These are phyloP conservation scores for Artemisia tridentata DNA, from an alignment of 129 eudicot species.

Conservation along the genomic window DNA sequence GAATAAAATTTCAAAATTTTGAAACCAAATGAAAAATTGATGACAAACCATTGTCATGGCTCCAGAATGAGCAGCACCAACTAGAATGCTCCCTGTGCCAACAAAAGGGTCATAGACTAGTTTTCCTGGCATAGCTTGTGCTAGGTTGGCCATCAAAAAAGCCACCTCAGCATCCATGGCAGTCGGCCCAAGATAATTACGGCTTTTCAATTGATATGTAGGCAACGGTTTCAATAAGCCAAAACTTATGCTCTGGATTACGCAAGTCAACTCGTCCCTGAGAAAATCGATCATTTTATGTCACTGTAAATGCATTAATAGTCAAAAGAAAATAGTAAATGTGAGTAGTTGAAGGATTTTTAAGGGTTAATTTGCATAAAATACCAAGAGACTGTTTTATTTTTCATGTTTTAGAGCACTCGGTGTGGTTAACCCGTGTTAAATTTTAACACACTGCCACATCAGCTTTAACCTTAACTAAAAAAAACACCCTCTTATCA, in stretches of 20 bases:
- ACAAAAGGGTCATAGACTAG: conserved; percentile 93
- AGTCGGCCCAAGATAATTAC: conserved; percentile 90
- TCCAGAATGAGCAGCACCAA: conserved; percentile 97
- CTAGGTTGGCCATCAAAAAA: conserved; percentile 95
- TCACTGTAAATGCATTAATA: neutral
- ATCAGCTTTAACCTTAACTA: too few relatives aligned
- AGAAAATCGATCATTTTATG: neutral
- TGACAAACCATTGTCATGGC: conserved; percentile 93
- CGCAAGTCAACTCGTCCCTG: conserved; percentile 82
- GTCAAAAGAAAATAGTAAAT: too few relatives aligned
- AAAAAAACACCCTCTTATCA: too few relatives aligned
- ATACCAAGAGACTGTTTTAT: too few relatives aligned
- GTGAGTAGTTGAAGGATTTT: neutral
- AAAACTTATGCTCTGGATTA: conserved; percentile 76
- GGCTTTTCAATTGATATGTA: conserved; percentile 81
- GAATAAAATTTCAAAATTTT: neutral
- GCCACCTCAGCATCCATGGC: conserved; percentile 99
- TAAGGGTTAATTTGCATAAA: too few relatives aligned
- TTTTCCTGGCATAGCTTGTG: conserved; percentile 80
- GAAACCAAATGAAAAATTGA: neutral
- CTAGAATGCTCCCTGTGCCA: conserved; percentile 91
- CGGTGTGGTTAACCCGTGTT: too few relatives aligned
- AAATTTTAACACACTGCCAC: too few relatives aligned
- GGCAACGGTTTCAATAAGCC: conserved; percentile 84
- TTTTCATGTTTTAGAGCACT: too few relatives aligned